Percentiles rank a stretch among this genome's conserved stretches.
Conservation (phyloP, 148 eudicot species). For the Linanthus parryae region DNA sequence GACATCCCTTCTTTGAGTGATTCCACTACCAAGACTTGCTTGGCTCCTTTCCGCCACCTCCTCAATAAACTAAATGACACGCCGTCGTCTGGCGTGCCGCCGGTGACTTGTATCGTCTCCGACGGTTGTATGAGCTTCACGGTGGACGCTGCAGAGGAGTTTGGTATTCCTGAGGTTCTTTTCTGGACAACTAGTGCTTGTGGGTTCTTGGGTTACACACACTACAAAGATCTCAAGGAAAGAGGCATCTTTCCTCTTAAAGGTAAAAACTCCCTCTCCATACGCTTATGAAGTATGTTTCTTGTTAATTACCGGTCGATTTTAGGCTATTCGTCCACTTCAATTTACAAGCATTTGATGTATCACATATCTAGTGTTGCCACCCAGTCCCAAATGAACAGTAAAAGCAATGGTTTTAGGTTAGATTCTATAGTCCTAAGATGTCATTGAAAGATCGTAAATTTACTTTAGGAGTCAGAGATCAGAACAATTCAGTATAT, state of each 20-base stretch:
- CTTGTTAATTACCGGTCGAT: too few species aligned
- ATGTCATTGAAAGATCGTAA: too few species aligned
- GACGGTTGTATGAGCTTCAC: slow-evolving; percentile 53
- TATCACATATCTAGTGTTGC: too few species aligned
- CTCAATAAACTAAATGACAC: slow-evolving; percentile 19
- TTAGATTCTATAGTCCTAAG: too few species aligned
- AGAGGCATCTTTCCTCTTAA: slow-evolving; percentile 40
- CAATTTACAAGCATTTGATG: too few species aligned
- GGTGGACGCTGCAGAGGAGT: slow-evolving; percentile 32
- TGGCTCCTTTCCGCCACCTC: slow-evolving; percentile 30
- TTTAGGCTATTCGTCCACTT: too few species aligned
- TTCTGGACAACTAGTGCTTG: slow-evolving; percentile 63
- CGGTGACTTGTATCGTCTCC: slow-evolving; percentile 46
- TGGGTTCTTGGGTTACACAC: slow-evolving; percentile 37
- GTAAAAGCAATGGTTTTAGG: too few species aligned
- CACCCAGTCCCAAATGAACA: too few species aligned
- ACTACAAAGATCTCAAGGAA: slow-evolving; percentile 23
- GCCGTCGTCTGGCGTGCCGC: slow-evolving; percentile 17
- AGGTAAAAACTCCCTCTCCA: too few species aligned
- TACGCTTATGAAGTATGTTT: too few species aligned
- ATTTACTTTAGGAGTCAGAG: too few species aligned
- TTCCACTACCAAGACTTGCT: slow-evolving; percentile 22
- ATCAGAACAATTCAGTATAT: too few species aligned
- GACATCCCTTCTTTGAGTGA: slow-evolving; percentile 33
- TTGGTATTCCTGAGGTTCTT: slow-evolving; percentile 38